A percentile compares a stretch with the other conserved stretches of the same genome.
Conservation (phyloP, 2,329 filamentous ascomycete species). For the Diaporthe sp. region DNA sequence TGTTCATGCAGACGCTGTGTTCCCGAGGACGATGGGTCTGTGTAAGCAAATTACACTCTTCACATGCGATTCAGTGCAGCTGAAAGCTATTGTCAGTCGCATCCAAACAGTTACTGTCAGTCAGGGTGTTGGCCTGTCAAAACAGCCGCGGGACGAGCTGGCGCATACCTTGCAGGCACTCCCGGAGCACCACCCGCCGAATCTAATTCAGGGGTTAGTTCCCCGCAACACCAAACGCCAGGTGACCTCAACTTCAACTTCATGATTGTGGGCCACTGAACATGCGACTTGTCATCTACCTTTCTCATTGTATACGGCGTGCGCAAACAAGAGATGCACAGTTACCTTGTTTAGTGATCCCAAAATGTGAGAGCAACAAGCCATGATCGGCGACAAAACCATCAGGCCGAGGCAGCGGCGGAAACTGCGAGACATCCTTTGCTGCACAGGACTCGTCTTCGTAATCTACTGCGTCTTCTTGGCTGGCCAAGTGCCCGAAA, state of each 20-base stretch:
- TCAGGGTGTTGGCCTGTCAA: not conserved
- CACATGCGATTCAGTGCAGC: not conserved
- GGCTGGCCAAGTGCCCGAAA: constrained; percentile 30
- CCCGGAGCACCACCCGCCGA: constrained; percentile 38
- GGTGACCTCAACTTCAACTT: constrained; percentile 17
- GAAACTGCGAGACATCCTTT: constrained; percentile 44
- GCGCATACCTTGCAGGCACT: constrained; percentile 16
- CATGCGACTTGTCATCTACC: not conserved
- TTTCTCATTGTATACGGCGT: not conserved
- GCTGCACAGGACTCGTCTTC: constrained; percentile 43
- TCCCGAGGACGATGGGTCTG: not conserved
- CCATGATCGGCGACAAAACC: constrained; percentile 43
- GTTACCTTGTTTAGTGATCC: not conserved
- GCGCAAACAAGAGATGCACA: not conserved
- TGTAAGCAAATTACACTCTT: not conserved
- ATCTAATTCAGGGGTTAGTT: constrained; percentile 37
- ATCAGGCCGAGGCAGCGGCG: constrained; percentile 44
- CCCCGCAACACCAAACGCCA: constrained; percentile 37
- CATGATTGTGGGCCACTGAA: not conserved
- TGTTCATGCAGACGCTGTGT: not conserved
- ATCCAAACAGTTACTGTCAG: not conserved
- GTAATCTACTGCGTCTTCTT: constrained; percentile 48
- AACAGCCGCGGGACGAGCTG: not conserved
- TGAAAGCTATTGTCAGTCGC: not conserved
- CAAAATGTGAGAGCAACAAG: constrained; percentile 33